Conservation (phyloP, 1,284 basidiomycete genomes). For the Austroboletus novae-zelandiae region DNA sequence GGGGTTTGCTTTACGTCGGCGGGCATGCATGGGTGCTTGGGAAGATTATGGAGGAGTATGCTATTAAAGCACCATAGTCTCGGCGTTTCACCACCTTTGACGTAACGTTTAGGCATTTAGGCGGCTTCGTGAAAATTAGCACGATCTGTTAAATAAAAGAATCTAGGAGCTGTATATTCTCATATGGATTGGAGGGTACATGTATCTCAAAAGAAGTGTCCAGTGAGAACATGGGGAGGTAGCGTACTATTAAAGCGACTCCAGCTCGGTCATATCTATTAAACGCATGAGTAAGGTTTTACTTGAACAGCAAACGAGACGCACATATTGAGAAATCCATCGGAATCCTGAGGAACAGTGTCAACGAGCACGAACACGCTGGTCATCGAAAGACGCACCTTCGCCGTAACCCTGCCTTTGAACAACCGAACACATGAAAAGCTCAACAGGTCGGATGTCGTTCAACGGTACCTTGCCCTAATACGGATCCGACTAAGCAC, state of each 20-base stretch:
- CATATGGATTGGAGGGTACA: slow-evolving; percentile 14
- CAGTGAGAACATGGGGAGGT: slow-evolving; percentile 19
- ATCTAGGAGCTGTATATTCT: slow-evolving; percentile 24
- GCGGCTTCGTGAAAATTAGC: not conserved
- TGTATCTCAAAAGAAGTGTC: slow-evolving; percentile 11
- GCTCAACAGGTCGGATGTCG: slow-evolving; percentile 97
- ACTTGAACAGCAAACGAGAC: slow-evolving; percentile 22
- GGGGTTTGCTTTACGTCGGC: slow-evolving; percentile 71
- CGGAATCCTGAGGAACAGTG: slow-evolving; percentile 71
- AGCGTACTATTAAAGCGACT: slow-evolving; percentile 18
- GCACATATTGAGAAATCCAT: slow-evolving; percentile 96
- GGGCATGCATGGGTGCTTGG: slow-evolving; percentile 78
- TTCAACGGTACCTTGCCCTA: slow-evolving; percentile 96
- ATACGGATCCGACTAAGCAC: slow-evolving; percentile 2
- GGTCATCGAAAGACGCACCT: slow-evolving; percentile 46
- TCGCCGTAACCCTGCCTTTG: slow-evolving; percentile 99
- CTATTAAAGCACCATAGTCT: not conserved
- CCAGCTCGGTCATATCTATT: slow-evolving; percentile 29
- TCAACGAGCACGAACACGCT: slow-evolving; percentile 4
- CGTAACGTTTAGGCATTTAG: not conserved
- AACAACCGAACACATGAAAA: slow-evolving; percentile 99
- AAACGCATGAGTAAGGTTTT: slow-evolving; percentile 11
- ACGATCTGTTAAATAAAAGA: slow-evolving; percentile 12
- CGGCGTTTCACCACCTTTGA: not conserved
- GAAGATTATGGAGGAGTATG: slow-evolving; percentile 57